Percentiles rank a stretch among this genome's conserved stretches.
These are phyloP conservation scores for Lindgomyces ingoldianus DNA, from an alignment of 495 filamentous ascomycete genomes.

Conservation along the genomic window DNA sequence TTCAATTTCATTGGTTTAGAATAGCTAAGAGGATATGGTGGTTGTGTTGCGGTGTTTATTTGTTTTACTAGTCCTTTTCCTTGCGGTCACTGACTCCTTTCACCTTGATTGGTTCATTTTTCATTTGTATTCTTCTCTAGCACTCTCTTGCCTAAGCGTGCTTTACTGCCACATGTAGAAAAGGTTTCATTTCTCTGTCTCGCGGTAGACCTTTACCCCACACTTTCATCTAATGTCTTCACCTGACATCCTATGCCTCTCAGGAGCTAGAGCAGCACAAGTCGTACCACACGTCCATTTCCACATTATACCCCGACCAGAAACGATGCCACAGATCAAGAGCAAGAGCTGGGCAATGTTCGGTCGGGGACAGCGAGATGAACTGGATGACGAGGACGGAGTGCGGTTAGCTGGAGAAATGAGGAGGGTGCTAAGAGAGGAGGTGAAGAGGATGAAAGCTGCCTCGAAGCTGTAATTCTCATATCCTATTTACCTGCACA, in stretches of 20 bases:
- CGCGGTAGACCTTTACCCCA: not conserved
- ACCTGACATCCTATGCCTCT: not conserved
- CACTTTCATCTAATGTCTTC: not conserved
- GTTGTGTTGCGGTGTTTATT: too few relatives aligned
- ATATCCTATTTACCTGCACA: too few relatives aligned
- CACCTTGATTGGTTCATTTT: too few relatives aligned
- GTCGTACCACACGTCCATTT: slow-evolving; percentile 91
- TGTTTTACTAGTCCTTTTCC: too few relatives aligned
- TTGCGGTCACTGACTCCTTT: too few relatives aligned
- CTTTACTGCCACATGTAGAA: too few relatives aligned
- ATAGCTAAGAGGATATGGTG: too few relatives aligned
- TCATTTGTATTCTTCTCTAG: too few relatives aligned
- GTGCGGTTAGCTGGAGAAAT: slow-evolving; percentile 62
- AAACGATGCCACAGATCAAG: slow-evolving; percentile 49
- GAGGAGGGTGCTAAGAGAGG: slow-evolving; percentile 60
- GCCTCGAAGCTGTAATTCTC: slow-evolving; percentile 36
- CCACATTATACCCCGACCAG: slow-evolving; percentile 79
- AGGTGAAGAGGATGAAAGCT: slow-evolving; percentile 53
- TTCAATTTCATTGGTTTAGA: not conserved
- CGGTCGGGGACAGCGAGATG: slow-evolving; percentile 76
- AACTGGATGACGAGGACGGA: slow-evolving; percentile 84
- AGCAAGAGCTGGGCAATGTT: slow-evolving; percentile 76
- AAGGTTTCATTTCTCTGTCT: too few relatives aligned
- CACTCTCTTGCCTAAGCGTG: too few relatives aligned
- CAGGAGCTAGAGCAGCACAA: slow-evolving; percentile 79